Conservation (phyloP, 139 green algal genomes). For the Chlamydomonas eustigma region DNA sequence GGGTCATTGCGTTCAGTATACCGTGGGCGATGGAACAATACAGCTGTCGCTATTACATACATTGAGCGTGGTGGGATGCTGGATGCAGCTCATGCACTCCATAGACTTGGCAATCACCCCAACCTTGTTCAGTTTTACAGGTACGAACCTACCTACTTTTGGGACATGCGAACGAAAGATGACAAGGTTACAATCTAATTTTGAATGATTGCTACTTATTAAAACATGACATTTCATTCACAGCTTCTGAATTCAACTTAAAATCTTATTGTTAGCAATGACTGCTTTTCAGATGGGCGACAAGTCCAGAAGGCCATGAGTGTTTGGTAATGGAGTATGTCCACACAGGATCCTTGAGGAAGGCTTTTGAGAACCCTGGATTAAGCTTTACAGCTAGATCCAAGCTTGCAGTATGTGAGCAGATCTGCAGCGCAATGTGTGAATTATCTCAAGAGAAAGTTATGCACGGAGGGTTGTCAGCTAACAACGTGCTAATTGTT, state of each 20-base stretch:
- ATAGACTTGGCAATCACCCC: conserved; percentile 45
- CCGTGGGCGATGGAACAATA: conserved; percentile 38
- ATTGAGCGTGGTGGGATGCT: conserved; percentile 49
- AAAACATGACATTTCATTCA: too few species aligned
- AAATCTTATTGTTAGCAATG: too few species aligned
- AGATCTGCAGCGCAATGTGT: conserved; percentile 50
- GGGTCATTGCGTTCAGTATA: conserved; percentile 46
- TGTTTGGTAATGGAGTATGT: conserved; percentile 55
- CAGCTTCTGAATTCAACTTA: too few species aligned
- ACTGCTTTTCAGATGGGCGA: too few species aligned
- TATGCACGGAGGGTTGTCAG: conserved; percentile 50
- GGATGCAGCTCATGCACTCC: conserved; percentile 43
- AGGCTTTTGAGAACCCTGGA: conserved; percentile 30
- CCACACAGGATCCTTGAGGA: conserved; percentile 36
- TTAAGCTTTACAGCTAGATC: conserved; percentile 19
- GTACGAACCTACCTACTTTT: too few species aligned
- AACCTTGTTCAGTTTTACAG: conserved; percentile 46
- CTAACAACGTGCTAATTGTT: conserved; percentile 52
- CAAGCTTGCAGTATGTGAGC: conserved; percentile 46
- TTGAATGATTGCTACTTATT: too few species aligned
- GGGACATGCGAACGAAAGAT: too few species aligned
- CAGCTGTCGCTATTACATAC: conserved; percentile 38
- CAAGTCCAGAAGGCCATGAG: conserved; percentile 42
- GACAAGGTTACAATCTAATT: too few species aligned
- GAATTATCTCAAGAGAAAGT: conserved; percentile 36